These are phyloP conservation scores for Phlebiopsis flavidoalba DNA, from an alignment of 768 basidiomycete genomes.

Conservation along the genomic window DNA sequence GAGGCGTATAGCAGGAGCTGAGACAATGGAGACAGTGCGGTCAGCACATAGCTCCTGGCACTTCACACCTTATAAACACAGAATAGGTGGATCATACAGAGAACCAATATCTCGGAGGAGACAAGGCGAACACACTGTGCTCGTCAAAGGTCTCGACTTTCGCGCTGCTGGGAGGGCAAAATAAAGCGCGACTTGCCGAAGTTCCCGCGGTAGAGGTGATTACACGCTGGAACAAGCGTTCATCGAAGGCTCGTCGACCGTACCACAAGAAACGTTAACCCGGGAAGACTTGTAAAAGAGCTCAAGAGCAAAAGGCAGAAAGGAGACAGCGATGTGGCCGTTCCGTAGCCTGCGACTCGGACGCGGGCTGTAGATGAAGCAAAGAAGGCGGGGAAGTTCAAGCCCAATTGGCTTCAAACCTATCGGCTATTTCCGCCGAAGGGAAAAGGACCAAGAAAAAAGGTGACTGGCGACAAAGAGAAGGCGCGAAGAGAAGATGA, in stretches of 20 bases:
- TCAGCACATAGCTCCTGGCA: conserved; percentile 1
- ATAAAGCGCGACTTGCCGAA: conserved; percentile 60
- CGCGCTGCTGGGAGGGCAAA: conserved; percentile 82
- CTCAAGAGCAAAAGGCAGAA: conserved; percentile 61
- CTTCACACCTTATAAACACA: background rate
- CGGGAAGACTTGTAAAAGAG: conserved; percentile 71
- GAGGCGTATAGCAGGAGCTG: conserved; percentile 43
- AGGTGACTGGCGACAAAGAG: conserved; percentile 38
- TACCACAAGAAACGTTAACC: conserved; percentile 63
- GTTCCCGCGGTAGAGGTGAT: conserved; percentile 68
- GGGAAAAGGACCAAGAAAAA: conserved; percentile 49
- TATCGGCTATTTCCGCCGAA: conserved; percentile 36
- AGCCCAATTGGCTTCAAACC: conserved; percentile 63
- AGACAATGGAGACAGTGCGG: conserved; percentile 60
- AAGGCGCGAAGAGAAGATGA: conserved; percentile 61
- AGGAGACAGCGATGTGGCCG: conserved; percentile 16
- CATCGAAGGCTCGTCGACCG: conserved; percentile 33
- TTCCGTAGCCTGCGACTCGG: conserved; percentile 15
- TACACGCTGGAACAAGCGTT: conserved; percentile 79
- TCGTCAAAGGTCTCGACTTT: conserved; percentile 88
- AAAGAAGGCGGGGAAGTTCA: conserved; percentile 41
- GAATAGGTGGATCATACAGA: conserved; percentile 66
- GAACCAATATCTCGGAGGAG: conserved; percentile 76
- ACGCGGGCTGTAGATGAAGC: conserved; percentile 30
- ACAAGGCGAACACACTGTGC: conserved; percentile 78